A percentile compares a stretch with the other conserved stretches of the same genome.
Evolutionary conservation across 106 monocot species (phyloP).

Genomic region (Vanilla planifolia): DNA sequence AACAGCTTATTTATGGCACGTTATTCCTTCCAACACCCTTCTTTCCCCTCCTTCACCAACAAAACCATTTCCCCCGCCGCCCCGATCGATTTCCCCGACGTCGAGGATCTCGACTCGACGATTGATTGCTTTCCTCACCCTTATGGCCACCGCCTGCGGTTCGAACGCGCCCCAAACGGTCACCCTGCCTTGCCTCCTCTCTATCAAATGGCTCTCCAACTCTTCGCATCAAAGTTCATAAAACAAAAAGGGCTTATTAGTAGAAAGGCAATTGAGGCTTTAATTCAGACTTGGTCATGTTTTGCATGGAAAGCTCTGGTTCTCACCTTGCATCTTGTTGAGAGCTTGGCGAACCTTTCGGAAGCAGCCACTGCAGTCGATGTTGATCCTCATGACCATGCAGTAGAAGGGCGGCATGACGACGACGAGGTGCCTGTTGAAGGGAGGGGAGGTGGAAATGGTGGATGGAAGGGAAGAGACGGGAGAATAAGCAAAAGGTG

Average conservation of each 20-base stretch:
- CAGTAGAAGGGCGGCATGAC: conserved; percentile 40
- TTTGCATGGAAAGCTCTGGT: background rate
- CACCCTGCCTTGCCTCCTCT: conserved; percentile 69
- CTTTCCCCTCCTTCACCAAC: background rate
- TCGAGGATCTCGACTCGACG: conserved; percentile 85
- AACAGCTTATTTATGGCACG: no score
- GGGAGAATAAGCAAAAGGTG: background rate
- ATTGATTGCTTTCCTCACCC: conserved; percentile 60
- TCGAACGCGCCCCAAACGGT: conserved; percentile 62
- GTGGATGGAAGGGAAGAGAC: background rate
- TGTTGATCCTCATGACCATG: conserved; percentile 88
- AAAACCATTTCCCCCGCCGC: background rate
- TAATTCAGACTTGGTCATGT: no score
- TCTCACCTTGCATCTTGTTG: conserved; percentile 65
- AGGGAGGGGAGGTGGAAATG: no score
- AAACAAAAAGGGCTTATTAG: background rate
- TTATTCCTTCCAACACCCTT: background rate
- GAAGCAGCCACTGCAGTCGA: conserved; percentile 88
- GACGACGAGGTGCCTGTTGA: background rate
- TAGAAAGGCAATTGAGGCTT: no score
- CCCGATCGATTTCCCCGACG: conserved; percentile 33
- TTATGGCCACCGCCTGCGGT: conserved; percentile 74
- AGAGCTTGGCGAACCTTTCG: conserved; percentile 58
- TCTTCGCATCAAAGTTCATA: conserved; percentile 20
- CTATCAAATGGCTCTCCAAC: conserved; percentile 85